Evolutionary conservation across 116 monocot genomes (phyloP).

Genomic region (Dioscorea cayenensis): DNA sequence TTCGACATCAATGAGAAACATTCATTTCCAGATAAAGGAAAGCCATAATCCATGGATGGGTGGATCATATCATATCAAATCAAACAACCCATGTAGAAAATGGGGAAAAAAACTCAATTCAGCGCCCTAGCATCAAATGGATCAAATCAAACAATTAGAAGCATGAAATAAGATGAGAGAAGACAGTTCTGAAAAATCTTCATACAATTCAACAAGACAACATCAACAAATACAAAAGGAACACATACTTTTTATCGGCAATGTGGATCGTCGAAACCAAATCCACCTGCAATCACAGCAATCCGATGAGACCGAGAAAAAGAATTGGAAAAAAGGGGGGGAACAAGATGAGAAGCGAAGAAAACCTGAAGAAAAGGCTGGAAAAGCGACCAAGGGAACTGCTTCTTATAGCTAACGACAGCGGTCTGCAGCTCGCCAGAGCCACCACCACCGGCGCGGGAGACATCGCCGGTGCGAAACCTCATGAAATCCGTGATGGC

Average conservation of each 20-base stretch:
- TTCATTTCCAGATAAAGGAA: too few species aligned
- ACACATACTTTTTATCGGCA: conserved; percentile 64
- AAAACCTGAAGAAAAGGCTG: conserved; percentile 70
- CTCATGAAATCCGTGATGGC: conserved; percentile 80
- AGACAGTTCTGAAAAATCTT: not conserved
- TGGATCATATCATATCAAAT: too few species aligned
- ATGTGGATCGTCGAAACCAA: conserved; percentile 94
- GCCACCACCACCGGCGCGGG: conserved; percentile 3
- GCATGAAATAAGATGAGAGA: too few species aligned
- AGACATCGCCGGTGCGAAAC: conserved; percentile 20
- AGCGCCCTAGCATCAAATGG: too few species aligned
- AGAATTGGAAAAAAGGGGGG: not conserved
- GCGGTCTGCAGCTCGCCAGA: conserved; percentile 72
- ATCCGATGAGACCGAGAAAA: not conserved
- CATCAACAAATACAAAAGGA: not conserved
- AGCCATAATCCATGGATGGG: too few species aligned
- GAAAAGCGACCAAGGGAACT: conserved; percentile 69
- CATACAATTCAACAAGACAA: not conserved
- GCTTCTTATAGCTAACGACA: conserved; percentile 71
- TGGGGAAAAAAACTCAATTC: too few species aligned
- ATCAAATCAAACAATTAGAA: too few species aligned
- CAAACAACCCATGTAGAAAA: too few species aligned
- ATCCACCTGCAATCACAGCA: conserved; percentile 58
- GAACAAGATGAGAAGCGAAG: not conserved
- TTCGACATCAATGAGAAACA: too few species aligned